Evolutionary conservation across 202 grass and related monocot genomes (phyloP), one percentile per base, ranked within the genome.

Genomic region (Tripidium arundinaceum): DNA sequence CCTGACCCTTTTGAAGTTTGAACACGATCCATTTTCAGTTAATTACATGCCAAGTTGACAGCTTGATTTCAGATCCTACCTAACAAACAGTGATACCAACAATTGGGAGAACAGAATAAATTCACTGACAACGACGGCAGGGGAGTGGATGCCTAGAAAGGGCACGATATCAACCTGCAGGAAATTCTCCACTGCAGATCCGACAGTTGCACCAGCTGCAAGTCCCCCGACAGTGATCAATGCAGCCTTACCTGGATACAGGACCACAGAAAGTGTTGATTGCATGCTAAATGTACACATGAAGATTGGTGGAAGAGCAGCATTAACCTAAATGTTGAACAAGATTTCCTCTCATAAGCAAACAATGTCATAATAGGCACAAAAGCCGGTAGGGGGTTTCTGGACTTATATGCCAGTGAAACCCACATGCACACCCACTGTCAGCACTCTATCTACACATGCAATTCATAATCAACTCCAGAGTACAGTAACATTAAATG

Each of bases 91-190:
- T 5, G 96, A 93, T 9, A 84, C 84, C 66, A 99, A 74, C 76
- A 99, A 82, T 77, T 93, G 90, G 61, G 92, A 99, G 77, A 99
- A 91, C 7, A 99, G 87, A 78, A 99, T 88, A 81, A 99, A 99
- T 79, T 95, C 96, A 65, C 92, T 99, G 73, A 99, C 87, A 63
- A 99, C 81, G 5, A 99, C 87, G 8, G 96, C 83, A 3, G 92
- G 96, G 13, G 96, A 99, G 63, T 91, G 92, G 76, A 99, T 91
- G 61, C 93, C 93, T 14, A 93, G 72, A 75, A 99, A 92, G 42
- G 93, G 90, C 55, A 96, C 87, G 22, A 99, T 74, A 84, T 99
- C 97, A 46, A 99, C 97, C 86, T 96, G 97, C 78, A 99, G 84
- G 80, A 85, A 99, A 80, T 76, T 88, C 85, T 99, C 97, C 8